Evolutionary conservation across 2,329 filamentous ascomycete species (phyloP).

Genomic region (Eurotiales sp.): DNA sequence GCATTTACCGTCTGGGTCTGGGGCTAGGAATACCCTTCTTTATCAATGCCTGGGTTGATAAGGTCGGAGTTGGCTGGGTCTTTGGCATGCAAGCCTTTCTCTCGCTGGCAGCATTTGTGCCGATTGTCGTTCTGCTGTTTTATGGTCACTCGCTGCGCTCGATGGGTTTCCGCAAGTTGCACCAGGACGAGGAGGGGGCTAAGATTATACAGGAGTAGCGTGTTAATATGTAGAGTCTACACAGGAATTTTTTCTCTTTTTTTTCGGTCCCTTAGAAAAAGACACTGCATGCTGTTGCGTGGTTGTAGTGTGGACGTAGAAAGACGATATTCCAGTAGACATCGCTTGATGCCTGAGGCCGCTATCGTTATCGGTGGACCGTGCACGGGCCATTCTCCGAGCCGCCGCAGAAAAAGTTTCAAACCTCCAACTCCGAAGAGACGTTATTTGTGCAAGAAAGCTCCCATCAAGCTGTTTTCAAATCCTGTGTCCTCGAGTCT

Average conservation of each 20-base stretch:
- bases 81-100: constrained; percentile 14
- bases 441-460: not conserved
- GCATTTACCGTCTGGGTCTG: constrained; percentile 8
- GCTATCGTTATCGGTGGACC: not conserved
- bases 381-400: constrained; percentile 26
- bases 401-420: constrained; percentile 27
- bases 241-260: not conserved
- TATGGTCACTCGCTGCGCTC: constrained; percentile 5
- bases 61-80: constrained; percentile 10
- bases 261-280: too few relatives aligned
- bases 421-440: not conserved
- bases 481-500: constrained; percentile 15
- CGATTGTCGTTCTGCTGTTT: constrained; percentile 9
- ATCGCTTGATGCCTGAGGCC: constrained; percentile 2
- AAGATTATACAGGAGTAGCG: constrained; percentile 5
- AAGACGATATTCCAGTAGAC: not conserved
- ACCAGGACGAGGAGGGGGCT: constrained; percentile 11
- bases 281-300: not conserved
- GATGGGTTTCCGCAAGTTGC: constrained; percentile 10
- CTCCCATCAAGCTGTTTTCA: not conserved
- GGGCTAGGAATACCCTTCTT: constrained; percentile 13
- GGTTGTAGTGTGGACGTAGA: not conserved
- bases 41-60: constrained; percentile 5
- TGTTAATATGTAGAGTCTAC: not conserved
- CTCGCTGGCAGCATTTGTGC: constrained; percentile 3